phyloP scores from a whole-genome alignment of 2,329 filamentous ascomycete genomes.

The Diaporthe caulivora region DNA sequence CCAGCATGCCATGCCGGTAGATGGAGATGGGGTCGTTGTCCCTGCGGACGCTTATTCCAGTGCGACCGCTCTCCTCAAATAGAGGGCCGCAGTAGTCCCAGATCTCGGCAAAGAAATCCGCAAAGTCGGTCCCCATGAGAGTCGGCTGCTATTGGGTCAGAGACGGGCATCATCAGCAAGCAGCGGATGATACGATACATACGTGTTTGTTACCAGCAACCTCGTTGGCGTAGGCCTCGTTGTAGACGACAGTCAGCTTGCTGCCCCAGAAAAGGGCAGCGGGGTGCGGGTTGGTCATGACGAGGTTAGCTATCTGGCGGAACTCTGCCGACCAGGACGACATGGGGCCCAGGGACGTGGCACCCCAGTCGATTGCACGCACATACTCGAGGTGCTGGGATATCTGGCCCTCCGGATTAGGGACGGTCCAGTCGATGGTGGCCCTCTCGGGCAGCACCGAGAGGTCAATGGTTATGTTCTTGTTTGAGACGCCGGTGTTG shows the following conservation, averaged over 20 bases:
- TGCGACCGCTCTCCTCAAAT: slow-evolving; percentile 52
- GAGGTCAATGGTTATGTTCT: slow-evolving; percentile 47
- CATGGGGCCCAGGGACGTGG: slow-evolving; percentile 58
- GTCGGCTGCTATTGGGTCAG: slow-evolving; percentile 57
- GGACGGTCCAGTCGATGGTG: slow-evolving; percentile 51
- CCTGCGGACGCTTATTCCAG: slow-evolving; percentile 49
- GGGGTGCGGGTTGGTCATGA: slow-evolving; percentile 55
- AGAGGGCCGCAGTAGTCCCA: slow-evolving; percentile 50
- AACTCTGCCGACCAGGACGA: slow-evolving; percentile 58
- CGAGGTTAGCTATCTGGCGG: slow-evolving; percentile 55
- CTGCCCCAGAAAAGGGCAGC: slow-evolving; percentile 72
- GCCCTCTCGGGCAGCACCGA: slow-evolving; percentile 49
- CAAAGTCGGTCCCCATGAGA: slow-evolving; percentile 70
- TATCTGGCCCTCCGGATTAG: slow-evolving; percentile 47
- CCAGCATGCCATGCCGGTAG: slow-evolving; percentile 50
- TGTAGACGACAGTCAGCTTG: slow-evolving; percentile 73
- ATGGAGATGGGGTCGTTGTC: slow-evolving; percentile 51
- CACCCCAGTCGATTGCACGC: slow-evolving; percentile 55
- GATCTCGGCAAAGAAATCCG: slow-evolving; percentile 67
- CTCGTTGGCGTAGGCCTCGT: slow-evolving; percentile 67
- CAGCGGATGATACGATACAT: slow-evolving; percentile 4
- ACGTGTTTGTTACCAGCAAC: slow-evolving; percentile 68
- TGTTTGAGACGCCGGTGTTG: slow-evolving; percentile 45
- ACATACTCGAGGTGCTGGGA: slow-evolving; percentile 48
- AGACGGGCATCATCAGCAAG: not conserved